Evolutionary conservation across 2,329 filamentous ascomycete genomes (phyloP).

Genomic region (Trichoderma sp.): DNA sequence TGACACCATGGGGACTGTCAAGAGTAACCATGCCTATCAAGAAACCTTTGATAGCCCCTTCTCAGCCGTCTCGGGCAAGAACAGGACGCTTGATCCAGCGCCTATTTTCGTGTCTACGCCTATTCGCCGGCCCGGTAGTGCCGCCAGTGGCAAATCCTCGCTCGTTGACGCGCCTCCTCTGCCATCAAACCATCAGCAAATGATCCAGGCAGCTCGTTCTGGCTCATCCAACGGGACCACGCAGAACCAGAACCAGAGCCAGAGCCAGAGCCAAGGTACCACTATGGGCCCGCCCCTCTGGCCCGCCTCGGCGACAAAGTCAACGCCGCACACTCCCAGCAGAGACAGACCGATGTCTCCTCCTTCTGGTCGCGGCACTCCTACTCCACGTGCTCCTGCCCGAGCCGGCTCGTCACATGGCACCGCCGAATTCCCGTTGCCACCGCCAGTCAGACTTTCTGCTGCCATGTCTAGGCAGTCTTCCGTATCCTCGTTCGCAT

Average conservation of each 20-base stretch:
- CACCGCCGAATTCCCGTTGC: constrained; percentile 46
- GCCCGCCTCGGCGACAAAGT: constrained; percentile 68
- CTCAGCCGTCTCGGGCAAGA: constrained; percentile 37
- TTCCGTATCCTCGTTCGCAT: constrained; percentile 92
- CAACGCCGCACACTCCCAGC: constrained; percentile 60
- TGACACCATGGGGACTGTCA: constrained; percentile 41
- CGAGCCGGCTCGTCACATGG: constrained; percentile 46
- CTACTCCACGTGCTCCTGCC: constrained; percentile 52
- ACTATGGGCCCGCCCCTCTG: constrained; percentile 80
- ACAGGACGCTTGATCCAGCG: constrained; percentile 38
- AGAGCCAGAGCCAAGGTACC: constrained; percentile 26
- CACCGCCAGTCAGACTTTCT: constrained; percentile 33
- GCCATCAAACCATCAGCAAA: constrained; percentile 77
- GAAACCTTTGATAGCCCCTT: constrained; percentile 45
- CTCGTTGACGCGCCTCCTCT: constrained; percentile 62
- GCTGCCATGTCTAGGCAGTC: constrained; percentile 52
- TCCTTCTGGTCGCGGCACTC: constrained; percentile 51
- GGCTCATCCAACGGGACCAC: constrained; percentile 43
- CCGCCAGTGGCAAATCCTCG: constrained; percentile 58
- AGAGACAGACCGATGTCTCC: constrained; percentile 45
- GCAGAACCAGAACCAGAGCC: constrained; percentile 24
- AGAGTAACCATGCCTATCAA: constrained; percentile 42
- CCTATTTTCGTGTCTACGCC: constrained; percentile 36
- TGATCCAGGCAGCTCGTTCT: constrained; percentile 74
- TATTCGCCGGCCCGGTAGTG: constrained; percentile 64